Percentiles rank a stretch among this genome's conserved stretches.
These are phyloP conservation scores for Pythium rhizo-oryzae DNA, from an alignment of 352 stramenopile species.

Conservation along the genomic window DNA sequence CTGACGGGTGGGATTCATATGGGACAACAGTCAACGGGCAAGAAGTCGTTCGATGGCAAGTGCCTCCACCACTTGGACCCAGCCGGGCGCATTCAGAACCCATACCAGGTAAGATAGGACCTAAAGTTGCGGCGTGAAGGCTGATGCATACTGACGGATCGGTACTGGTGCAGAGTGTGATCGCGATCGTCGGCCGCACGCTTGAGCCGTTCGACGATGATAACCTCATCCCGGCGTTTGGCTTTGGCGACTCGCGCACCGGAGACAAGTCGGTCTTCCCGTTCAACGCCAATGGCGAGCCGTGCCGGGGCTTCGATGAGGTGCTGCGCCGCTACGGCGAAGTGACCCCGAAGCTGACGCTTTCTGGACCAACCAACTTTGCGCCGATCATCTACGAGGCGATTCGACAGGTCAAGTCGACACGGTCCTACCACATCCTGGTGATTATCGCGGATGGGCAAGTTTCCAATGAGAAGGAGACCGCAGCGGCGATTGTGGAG, in stretches of 20 bases:
- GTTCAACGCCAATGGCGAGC: constrained; percentile 41
- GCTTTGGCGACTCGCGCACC: constrained; percentile 69
- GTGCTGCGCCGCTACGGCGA: constrained; percentile 60
- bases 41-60: constrained; percentile 55
- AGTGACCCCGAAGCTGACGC: constrained; percentile 48
- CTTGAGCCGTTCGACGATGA: constrained; percentile 73
- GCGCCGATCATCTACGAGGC: constrained; percentile 77
- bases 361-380: constrained; percentile 78
- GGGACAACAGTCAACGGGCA: constrained; percentile 57
- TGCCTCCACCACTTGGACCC: constrained; percentile 76
- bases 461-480: constrained; percentile 72
- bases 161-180: constrained; percentile 52
- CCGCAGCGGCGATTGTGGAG: constrained; percentile 61
- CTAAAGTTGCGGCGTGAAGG: too few relatives aligned
- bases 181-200: constrained; percentile 67
- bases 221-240: constrained; percentile 73
- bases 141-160: too few relatives aligned
- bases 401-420: constrained; percentile 54
- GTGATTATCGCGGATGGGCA: constrained; percentile 80
- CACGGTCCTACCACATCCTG: constrained; percentile 64
- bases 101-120: constrained; percentile 50
- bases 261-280: constrained; percentile 57
- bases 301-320: constrained; percentile 56
- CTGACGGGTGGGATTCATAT: neutral
- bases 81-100: constrained; percentile 43